phyloP scores from a whole-genome alignment of 306 rosid genomes.

The Dryas alaskensis region DNA sequence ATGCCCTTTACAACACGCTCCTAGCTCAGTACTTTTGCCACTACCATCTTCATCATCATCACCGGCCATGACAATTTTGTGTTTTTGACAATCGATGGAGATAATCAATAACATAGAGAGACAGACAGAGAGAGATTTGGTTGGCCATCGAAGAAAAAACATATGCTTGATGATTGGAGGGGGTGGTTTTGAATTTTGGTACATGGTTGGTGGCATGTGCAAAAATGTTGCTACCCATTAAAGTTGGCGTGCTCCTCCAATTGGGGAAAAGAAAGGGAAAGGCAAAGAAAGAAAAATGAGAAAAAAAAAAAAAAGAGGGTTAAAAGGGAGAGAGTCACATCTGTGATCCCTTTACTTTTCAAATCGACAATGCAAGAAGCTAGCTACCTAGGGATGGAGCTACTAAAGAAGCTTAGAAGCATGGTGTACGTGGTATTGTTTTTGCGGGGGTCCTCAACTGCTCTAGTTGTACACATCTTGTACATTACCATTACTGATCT shows the following conservation, averaged over 20 bases:
- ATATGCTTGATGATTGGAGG: not conserved
- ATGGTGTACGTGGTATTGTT: constrained; percentile 14
- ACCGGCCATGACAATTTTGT: constrained; percentile 16
- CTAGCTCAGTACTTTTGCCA: constrained; percentile 20
- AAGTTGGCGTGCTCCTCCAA: constrained; percentile 18
- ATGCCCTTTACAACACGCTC: constrained; percentile 35
- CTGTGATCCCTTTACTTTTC: constrained; percentile 26
- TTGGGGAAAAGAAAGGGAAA: constrained; percentile 4
- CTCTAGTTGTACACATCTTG: constrained; percentile 35
- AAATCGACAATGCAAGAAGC: constrained; percentile 19
- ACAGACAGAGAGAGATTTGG: not conserved
- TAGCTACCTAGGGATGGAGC: constrained; percentile 15
- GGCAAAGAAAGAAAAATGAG: constrained; percentile 6
- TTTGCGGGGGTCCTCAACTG: constrained; percentile 5
- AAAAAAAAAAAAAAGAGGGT: constrained; percentile 11
- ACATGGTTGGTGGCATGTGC: constrained; percentile 4
- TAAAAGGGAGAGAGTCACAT: constrained; percentile 14
- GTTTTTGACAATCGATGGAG: too few species aligned
- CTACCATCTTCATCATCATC: constrained; percentile 16
- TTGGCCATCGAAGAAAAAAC: not conserved
- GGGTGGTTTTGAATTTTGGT: not conserved
- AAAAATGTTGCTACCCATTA: not conserved
- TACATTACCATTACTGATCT: constrained; percentile 39
- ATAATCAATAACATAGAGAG: not conserved
- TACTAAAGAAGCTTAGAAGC: constrained; percentile 23